Percentiles rank a stretch among this genome's conserved stretches.
These are phyloP conservation scores for Warburgia ugandensis DNA, from an alignment of 164 flowering plant genomes.

Conservation along the genomic window DNA sequence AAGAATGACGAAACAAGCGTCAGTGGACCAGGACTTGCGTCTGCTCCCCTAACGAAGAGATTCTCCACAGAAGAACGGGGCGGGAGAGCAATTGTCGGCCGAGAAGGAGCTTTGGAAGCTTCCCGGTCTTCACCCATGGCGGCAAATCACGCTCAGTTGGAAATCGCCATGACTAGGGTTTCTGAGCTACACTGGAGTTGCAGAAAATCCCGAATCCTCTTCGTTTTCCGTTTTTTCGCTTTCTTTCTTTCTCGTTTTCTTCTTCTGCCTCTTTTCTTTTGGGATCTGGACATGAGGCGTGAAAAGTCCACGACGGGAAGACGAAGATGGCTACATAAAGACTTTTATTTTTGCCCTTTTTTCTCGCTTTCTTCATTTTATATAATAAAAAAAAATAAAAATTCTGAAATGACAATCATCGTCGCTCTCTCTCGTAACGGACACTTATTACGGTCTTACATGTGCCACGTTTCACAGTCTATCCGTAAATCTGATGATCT, in stretches of 20 bases:
- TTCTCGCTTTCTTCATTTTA: too few relatives aligned
- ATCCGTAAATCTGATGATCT: too few relatives aligned
- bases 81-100: conserved; percentile 59
- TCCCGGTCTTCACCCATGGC: too few relatives aligned
- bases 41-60: conserved; percentile 32
- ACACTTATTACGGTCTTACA: too few relatives aligned
- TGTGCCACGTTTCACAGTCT: too few relatives aligned
- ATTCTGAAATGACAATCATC: too few relatives aligned
- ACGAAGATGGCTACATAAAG: neutral
- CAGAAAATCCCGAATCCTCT: neutral
- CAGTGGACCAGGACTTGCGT: conserved; percentile 88
- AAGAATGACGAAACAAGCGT: conserved; percentile 71
- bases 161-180: conserved; percentile 11
- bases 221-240: conserved; percentile 2
- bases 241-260: neutral
- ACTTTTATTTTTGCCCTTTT: too few relatives aligned
- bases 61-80: conserved; percentile 44
- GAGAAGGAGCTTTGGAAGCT: conserved; percentile 17
- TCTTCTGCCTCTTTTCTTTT: neutral
- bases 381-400: too few relatives aligned
- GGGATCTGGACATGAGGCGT: conserved; percentile 15
- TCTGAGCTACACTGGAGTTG: conserved; percentile 1
- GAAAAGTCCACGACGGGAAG: conserved; percentile 19
- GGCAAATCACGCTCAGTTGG: too few relatives aligned
- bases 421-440: too few relatives aligned